Evolutionary conservation across 352 stramenopile genomes (phyloP).

Genomic region (Peronosclerospora sorghi): DNA sequence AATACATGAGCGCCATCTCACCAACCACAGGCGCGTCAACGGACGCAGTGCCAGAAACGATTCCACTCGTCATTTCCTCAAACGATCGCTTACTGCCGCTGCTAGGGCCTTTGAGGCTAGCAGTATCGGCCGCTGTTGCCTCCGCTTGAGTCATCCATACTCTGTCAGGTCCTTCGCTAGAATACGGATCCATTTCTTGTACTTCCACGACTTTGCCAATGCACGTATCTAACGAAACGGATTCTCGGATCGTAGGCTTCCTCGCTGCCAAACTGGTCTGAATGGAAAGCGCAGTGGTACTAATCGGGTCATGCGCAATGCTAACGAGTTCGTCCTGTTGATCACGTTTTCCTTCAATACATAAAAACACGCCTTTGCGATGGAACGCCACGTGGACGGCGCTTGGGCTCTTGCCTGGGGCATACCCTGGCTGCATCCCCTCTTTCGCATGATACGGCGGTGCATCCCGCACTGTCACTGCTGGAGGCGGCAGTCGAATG

Average conservation of each 20-base stretch:
- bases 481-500: constrained; percentile 70
- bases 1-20: constrained; percentile 83
- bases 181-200: constrained; percentile 43
- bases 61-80: constrained; percentile 56
- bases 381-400: constrained; percentile 72
- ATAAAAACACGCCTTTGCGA: constrained; percentile 67
- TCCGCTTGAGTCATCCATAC: constrained; percentile 9
- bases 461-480: constrained; percentile 52
- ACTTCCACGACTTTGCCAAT: constrained; percentile 80
- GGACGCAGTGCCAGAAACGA: constrained; percentile 5
- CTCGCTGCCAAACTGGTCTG: constrained; percentile 28
- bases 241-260: constrained; percentile 66
- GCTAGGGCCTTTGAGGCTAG: constrained; percentile 8
- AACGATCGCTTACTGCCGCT: constrained; percentile 55
- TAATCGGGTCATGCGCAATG: constrained; percentile 63
- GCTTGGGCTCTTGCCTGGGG: constrained; percentile 66
- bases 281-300: constrained; percentile 45
- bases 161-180: constrained; percentile 20
- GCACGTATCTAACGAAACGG: constrained; percentile 61
- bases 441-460: constrained; percentile 80
- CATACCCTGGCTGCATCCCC: constrained; percentile 75
- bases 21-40: constrained; percentile 19
- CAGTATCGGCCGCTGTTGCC: neutral
- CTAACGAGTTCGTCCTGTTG: constrained; percentile 69
- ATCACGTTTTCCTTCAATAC: constrained; percentile 66